A percentile compares a stretch with the other conserved stretches of the same genome.
phyloP scores from a whole-genome alignment of 495 filamentous ascomycete species.

The Cairneyella variabilis region DNA sequence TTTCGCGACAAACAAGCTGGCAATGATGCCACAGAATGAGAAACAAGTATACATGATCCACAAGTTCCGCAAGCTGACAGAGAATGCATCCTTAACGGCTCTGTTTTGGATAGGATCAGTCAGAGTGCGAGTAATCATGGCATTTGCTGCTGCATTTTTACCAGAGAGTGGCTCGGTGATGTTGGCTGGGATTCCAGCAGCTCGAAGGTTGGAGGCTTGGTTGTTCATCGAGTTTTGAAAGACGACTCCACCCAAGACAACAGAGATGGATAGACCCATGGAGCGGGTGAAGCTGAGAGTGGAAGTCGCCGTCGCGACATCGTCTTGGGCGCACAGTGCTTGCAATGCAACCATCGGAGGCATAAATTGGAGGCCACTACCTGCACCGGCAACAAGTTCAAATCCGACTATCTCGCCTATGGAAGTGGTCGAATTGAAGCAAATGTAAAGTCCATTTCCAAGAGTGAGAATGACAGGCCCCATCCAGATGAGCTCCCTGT shows the following conservation, averaged over 20 bases:
- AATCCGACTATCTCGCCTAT: conserved; percentile 50
- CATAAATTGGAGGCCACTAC: conserved; percentile 55
- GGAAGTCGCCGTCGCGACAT: neutral
- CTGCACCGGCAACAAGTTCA: conserved; percentile 44
- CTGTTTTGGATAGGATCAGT: conserved; percentile 32
- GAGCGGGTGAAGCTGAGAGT: neutral
- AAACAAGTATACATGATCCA: conserved; percentile 56
- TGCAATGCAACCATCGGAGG: conserved; percentile 64
- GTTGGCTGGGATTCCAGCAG: conserved; percentile 14
- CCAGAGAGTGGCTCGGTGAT: conserved; percentile 1
- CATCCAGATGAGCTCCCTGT: conserved; percentile 48
- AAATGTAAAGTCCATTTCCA: conserved; percentile 53
- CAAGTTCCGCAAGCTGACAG: conserved; percentile 41
- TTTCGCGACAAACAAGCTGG: conserved; percentile 49
- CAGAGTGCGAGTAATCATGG: neutral
- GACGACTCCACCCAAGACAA: conserved; percentile 64
- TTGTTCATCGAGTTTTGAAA: conserved; percentile 52
- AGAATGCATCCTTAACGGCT: conserved; percentile 38
- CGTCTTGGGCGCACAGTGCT: neutral
- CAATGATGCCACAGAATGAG: conserved; percentile 43
- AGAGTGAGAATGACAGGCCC: conserved; percentile 48
- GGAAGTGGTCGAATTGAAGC: conserved; percentile 37
- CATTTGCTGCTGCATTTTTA: neutral
- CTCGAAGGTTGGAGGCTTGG: conserved; percentile 26
- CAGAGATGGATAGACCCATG: conserved; percentile 38